phyloP scores from a whole-genome alignment of 441 rosid genomes.

The Cnidoscolus chayamansa region DNA sequence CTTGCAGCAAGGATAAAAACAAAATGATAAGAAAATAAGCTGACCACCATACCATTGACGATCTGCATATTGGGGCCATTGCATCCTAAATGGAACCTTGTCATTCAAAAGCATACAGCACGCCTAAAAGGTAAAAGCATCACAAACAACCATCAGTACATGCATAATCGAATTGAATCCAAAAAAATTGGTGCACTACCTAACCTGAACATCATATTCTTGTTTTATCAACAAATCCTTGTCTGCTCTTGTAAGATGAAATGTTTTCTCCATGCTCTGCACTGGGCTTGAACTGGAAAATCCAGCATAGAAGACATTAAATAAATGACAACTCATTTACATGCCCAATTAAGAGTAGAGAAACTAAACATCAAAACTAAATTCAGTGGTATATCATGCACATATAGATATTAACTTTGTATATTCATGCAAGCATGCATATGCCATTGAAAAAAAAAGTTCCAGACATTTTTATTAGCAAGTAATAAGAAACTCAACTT shows the following conservation, averaged over 20 bases:
- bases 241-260: constrained; percentile 71
- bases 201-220: constrained; percentile 89
- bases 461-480: neutral
- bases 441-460: neutral
- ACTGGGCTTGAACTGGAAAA: constrained; percentile 64
- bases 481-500: neutral
- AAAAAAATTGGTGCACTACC: constrained; percentile 18
- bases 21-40: neutral
- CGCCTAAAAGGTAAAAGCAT: constrained; percentile 45
- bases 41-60: constrained; percentile 75
- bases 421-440: neutral
- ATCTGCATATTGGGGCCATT: constrained; percentile 93
- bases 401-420: neutral
- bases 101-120: constrained; percentile 99
- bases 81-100: constrained; percentile 94
- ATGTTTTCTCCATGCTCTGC: constrained; percentile 71
- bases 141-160: constrained; percentile 25
- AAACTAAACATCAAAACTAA: neutral
- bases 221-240: constrained; percentile 65
- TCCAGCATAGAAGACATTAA: constrained; percentile 21
- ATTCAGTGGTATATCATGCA: neutral
- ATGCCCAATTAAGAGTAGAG: neutral
- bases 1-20: too few relatives aligned
- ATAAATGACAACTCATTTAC: neutral
- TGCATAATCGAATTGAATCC: constrained; percentile 1